Evolutionary conservation across 495 filamentous ascomycete species (phyloP), one percentile per base, ranked within the genome.

Genomic region (Penicillium lividum): DNA sequence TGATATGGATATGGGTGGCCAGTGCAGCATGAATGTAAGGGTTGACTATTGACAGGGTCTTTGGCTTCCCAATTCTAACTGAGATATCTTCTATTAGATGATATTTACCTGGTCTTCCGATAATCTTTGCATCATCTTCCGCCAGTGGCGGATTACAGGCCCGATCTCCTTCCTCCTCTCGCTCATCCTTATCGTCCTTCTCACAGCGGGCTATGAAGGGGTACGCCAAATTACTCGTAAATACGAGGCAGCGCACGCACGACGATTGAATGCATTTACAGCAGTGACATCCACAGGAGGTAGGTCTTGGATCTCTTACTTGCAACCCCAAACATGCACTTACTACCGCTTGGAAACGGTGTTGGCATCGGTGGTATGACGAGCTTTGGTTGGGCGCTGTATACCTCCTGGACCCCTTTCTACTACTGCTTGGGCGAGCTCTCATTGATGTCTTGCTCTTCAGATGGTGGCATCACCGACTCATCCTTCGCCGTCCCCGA

Each of bases 101-200:
- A 84, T 97, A 34, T 98, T 98, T 74, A 98, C 92, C 52, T 98
- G 94, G 95, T 82, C 89, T 64, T 92, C 91, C 16, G 79, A 84
- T 46, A 85, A 97, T 73, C 89, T 98, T 58, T 98, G 94, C 82
- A 93, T 98, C 68, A 81, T 98, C 73, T 98, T 97, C 80, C 86
- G 80, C 62, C 83, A 86, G 76, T 98, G 94, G 94, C 94, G 87
- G 68, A 77, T 98, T 71, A 82, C 76, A 51, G 86, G 84, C 42
- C 84, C 85, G n/a, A 57, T 80, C 27, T 84, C 85, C 7, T 86
- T 98, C 30, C 64, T 97, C 68, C 67, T 90, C 65, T 96, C 92
- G 33, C 86, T 98, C 61, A 70, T 91, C 50, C 90, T 84, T 53
- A 85, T 98, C 61, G 86, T 92, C 53, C 80, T 87, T 54, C 78